Base-by-base conservation (phyloP, 2,329 filamentous ascomycete genomes). In the Colletotrichum gloeosporioides region DNA sequence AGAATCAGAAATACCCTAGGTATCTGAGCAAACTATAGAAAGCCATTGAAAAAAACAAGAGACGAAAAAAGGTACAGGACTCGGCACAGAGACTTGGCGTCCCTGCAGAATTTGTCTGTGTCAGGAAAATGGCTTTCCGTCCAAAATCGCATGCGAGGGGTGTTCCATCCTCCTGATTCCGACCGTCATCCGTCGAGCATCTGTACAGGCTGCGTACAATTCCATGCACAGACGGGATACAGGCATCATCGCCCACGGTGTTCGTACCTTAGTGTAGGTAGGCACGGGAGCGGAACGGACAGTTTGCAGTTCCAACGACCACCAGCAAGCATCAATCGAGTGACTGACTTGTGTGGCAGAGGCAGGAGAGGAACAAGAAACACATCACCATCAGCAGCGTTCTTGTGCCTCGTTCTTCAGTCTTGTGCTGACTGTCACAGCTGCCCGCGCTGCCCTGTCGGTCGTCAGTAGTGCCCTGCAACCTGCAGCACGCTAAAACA, bases 121-220 rank as follows among this genome's bases (percentile, higher is more conserved):
- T 69, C 73, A 73, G 44, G 55, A 64, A 70, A 69, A 76, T 69
- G 53, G 34, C 57, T 44, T 73, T 73, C 64, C 18, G 57, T 59
- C 69, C 63, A 75, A 74, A 75, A 73, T 64, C 69, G 73, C 69
- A 75, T 68, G 63, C 69, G 39, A 75, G 55, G 62, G 34, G 32
- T 27, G 69, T 68, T 73, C 69, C 57, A 68, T 68, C 63, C 32
- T 66, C 44, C 55, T 49, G n/a, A 70, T 67, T 27, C 68, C 29
- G 61, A 31, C 64, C 57, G 34, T 53, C 44, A 59, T 57, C 59
- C 73, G 36, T 25, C 36, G 29, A 31, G 27, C 16, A 62, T 29
- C 34, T 39, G 31, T 15, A 32, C n/a, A 36, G 32, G 59, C 34
- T 53, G 32, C 29, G 57, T n/a, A 31, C n/a, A 62, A 16, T 18